A percentile compares a stretch with the other conserved stretches of the same genome.
Conservation (phyloP, 345 rosid species). For the Murraya paniculata region DNA sequence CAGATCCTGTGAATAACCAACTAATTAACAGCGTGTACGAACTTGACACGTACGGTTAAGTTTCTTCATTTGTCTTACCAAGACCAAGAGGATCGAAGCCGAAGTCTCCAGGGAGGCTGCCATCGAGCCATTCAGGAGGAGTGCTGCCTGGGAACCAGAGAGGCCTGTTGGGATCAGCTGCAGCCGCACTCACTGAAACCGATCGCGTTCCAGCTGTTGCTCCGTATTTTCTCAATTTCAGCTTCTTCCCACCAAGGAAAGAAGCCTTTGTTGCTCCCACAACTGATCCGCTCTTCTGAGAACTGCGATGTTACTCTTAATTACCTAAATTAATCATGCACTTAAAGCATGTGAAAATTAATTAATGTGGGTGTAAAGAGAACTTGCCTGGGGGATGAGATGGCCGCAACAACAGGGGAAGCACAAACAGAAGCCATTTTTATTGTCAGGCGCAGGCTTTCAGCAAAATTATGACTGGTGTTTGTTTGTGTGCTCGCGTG, state of each 20-base stretch:
- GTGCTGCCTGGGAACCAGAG: slow-evolving; percentile 98
- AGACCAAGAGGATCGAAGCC: slow-evolving; percentile 97
- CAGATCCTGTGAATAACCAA: slow-evolving; percentile 54
- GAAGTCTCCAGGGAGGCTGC: slow-evolving; percentile 97
- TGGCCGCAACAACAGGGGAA: slow-evolving; percentile 77
- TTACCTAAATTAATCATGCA: not conserved
- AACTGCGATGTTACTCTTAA: slow-evolving; percentile 35
- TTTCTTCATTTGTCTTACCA: slow-evolving; percentile 37
- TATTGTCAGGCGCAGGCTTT: not conserved
- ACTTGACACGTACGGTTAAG: too few species aligned
- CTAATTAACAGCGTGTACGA: not conserved
- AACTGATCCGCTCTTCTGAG: slow-evolving; percentile 51
- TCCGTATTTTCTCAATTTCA: slow-evolving; percentile 42
- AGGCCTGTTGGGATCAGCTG: slow-evolving; percentile 83
- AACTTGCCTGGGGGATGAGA: slow-evolving; percentile 70
- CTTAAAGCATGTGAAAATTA: not conserved
- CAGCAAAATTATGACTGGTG: not conserved
- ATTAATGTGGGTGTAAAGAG: not conserved
- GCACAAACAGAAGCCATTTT: slow-evolving; percentile 89
- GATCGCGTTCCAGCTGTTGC: slow-evolving; percentile 33
- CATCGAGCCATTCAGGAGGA: slow-evolving; percentile 97
- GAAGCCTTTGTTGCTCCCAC: slow-evolving; percentile 50
- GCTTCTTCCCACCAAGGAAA: slow-evolving; percentile 71
- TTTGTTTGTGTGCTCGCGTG: not conserved
- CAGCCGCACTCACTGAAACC: slow-evolving; percentile 52